These are phyloP conservation scores for Teratosphaeria destructans DNA, from an alignment of 2,329 filamentous ascomycete genomes.

Conservation along the genomic window DNA sequence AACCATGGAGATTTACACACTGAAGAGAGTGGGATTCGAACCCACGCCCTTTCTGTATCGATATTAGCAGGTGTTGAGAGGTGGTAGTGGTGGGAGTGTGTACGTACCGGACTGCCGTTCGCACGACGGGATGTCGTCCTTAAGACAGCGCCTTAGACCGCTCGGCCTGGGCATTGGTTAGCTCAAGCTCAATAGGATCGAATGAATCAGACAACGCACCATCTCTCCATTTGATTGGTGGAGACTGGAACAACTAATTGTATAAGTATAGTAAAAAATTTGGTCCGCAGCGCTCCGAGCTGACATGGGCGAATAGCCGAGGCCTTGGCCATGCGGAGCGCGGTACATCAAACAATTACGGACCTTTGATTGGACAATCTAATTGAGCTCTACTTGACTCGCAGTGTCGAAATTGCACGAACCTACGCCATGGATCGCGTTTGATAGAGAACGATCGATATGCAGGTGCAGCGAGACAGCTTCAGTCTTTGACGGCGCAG, in stretches of 20 bases:
- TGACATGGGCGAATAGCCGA: neutral
- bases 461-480: neutral
- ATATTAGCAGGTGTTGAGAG: neutral
- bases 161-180: slow-evolving; percentile 7
- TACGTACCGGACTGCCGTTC: slow-evolving; percentile 14
- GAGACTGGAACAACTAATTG: neutral
- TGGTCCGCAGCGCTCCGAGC: neutral
- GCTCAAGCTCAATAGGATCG: neutral
- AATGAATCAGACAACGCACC: neutral
- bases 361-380: neutral
- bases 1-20: too few species aligned
- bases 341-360: neutral
- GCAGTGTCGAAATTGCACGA: neutral
- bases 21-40: slow-evolving; percentile 22
- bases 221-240: slow-evolving; percentile 8
- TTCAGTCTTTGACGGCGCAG: neutral
- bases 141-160: slow-evolving; percentile 21
- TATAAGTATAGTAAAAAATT: neutral
- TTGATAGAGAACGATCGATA: neutral
- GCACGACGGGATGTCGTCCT: slow-evolving; percentile 5
- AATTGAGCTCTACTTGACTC: neutral
- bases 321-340: neutral
- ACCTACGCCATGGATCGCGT: neutral
- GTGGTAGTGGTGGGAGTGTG: neutral
- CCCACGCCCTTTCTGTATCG: slow-evolving; percentile 17